Conservation (phyloP, 2,329 filamentous ascomycete genomes). For the Scopulariopsis brevicaulis region DNA sequence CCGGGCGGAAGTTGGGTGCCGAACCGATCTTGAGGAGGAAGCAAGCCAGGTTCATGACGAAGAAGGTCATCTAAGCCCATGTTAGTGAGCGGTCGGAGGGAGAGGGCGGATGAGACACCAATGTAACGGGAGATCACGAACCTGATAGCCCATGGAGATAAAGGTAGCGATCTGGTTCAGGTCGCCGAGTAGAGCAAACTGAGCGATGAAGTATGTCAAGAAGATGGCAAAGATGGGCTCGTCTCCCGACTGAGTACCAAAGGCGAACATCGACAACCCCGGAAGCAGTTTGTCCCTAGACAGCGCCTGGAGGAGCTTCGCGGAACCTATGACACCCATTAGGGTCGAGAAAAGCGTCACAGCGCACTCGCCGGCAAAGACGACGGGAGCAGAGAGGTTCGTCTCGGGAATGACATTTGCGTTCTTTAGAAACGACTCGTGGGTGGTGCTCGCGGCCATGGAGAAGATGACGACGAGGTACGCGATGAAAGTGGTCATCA, state of each 20-base stretch:
- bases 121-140: constrained; percentile 16
- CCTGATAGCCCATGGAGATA: constrained; percentile 81
- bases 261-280: constrained; percentile 61
- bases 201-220: constrained; percentile 63
- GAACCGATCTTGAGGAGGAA: constrained; percentile 80
- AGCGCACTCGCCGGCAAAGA: constrained; percentile 73
- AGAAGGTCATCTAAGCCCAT: constrained; percentile 63
- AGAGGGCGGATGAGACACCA: neutral
- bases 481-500: constrained; percentile 62
- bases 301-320: constrained; percentile 75
- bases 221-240: constrained; percentile 69
- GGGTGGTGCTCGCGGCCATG: constrained; percentile 65
- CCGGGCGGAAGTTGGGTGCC: constrained; percentile 79
- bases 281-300: constrained; percentile 70
- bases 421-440: constrained; percentile 61
- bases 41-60: constrained; percentile 79
- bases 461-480: constrained; percentile 70
- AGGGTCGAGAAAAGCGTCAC: constrained; percentile 76
- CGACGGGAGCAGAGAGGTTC: constrained; percentile 62
- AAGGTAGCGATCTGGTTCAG: constrained; percentile 83
- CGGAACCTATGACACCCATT: constrained; percentile 78
- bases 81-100: neutral
- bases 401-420: constrained; percentile 71
- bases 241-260: constrained; percentile 60
- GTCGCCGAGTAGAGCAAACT: constrained; percentile 70